phyloP scores from a whole-genome alignment of 2,329 filamentous ascomycete genomes.

The Mycosphaerella sp. region DNA sequence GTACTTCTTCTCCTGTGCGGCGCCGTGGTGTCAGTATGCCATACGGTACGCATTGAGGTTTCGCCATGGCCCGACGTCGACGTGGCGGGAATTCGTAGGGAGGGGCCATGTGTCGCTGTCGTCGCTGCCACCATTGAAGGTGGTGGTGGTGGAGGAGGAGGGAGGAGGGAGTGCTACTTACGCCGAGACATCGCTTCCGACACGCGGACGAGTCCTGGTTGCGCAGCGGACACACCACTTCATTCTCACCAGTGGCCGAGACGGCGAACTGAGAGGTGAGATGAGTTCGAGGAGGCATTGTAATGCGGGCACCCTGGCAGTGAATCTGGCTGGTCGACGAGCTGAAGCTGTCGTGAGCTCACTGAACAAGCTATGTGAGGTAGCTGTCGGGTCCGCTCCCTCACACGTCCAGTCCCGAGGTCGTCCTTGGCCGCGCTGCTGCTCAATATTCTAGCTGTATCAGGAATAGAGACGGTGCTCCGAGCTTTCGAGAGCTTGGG shows the following conservation, averaged over 20 bases:
- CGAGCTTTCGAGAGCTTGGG: too few relatives aligned
- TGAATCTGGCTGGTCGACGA: neutral
- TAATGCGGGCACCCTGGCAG: constrained; percentile 10
- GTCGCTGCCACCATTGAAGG: neutral
- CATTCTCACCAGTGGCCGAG: constrained; percentile 75
- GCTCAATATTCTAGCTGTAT: too few relatives aligned
- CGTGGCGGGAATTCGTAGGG: neutral
- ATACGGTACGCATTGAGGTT: constrained; percentile 14
- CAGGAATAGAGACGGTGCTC: too few relatives aligned
- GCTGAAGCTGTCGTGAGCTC: constrained; percentile 6
- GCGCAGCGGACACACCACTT: constrained; percentile 91
- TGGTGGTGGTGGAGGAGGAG: constrained; percentile 7
- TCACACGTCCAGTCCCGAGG: neutral
- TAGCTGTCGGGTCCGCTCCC: constrained; percentile 1
- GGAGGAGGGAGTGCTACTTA: constrained; percentile 52
- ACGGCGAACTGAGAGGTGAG: constrained; percentile 60
- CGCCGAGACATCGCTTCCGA: constrained; percentile 94
- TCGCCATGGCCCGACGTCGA: neutral
- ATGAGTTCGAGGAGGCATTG: constrained; percentile 12
- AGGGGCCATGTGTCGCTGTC: neutral
- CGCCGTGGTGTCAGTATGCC: constrained; percentile 28
- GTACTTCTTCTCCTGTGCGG: constrained; percentile 77
- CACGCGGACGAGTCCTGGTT: constrained; percentile 97
- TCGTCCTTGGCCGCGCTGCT: too few relatives aligned
- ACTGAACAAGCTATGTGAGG: neutral